A percentile compares a stretch with the other conserved stretches of the same genome.
Evolutionary conservation across 2,329 filamentous ascomycete genomes (phyloP).

Genomic region (Colletotrichum gloeosporioides): DNA sequence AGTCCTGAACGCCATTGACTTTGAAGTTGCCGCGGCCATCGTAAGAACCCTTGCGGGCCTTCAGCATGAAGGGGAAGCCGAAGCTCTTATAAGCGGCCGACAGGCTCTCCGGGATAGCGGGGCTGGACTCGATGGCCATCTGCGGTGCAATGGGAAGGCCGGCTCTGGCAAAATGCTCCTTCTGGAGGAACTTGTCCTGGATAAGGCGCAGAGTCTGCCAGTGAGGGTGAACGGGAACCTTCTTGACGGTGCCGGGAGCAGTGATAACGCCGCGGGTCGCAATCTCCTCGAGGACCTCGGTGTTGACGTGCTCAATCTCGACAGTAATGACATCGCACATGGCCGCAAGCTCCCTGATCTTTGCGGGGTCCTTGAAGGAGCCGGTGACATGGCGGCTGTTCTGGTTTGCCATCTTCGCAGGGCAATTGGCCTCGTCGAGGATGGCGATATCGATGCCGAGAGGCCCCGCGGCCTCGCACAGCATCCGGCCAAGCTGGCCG

Average conservation of each 20-base stretch:
- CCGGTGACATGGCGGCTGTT: constrained; percentile 78
- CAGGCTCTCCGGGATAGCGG: constrained; percentile 65
- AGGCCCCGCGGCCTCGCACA: constrained; percentile 79
- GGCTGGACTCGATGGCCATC: constrained; percentile 61
- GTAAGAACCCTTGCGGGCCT: constrained; percentile 88
- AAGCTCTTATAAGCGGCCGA: constrained; percentile 66
- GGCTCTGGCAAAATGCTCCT: constrained; percentile 74
- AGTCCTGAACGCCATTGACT: constrained; percentile 48
- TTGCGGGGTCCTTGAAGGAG: constrained; percentile 83
- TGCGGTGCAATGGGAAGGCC: constrained; percentile 78
- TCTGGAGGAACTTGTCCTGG: constrained; percentile 93
- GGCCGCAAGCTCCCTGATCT: constrained; percentile 80
- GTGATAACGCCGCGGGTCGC: constrained; percentile 67
- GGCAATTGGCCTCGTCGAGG: constrained; percentile 77
- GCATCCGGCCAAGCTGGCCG: constrained; percentile 90
- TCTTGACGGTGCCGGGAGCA: constrained; percentile 45
- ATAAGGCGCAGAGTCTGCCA: constrained; percentile 88
- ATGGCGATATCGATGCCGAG: constrained; percentile 81
- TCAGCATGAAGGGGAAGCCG: constrained; percentile 90
- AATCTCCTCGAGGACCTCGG: constrained; percentile 86
- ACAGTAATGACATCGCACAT: constrained; percentile 84
- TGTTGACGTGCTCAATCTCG: constrained; percentile 95
- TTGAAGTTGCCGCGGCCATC: constrained; percentile 80
- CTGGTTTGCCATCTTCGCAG: constrained; percentile 85
- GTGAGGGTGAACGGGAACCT: constrained; percentile 75